Base-by-base conservation (phyloP, 768 basidiomycete species). In the Hygrophorus pudorinus region DNA sequence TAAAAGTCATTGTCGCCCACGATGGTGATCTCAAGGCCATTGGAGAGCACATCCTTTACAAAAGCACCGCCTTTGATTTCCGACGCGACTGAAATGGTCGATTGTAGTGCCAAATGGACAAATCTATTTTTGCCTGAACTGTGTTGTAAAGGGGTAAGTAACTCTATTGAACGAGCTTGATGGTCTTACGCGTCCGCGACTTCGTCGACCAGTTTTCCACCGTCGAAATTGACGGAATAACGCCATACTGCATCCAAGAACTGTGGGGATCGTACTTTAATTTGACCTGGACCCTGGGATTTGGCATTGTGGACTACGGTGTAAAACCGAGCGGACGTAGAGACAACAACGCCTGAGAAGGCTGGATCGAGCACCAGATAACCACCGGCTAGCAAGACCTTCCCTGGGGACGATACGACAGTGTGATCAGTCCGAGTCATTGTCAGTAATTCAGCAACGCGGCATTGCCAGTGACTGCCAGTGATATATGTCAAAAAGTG, bases 1-100 rank as follows among this genome's bases (percentile, higher is more conserved):
- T 99, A 98, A 55, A 98, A 99, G 60, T 98, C 96, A 55, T 99
- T 98, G 61, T 91, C 91, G 8, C 91, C 94, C 20, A 82, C 77
- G 52, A 97, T 85, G 31, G 75, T 76, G 50, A 97, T 79, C 51
- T 87, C 75, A 46, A 94, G 67, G 24, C 79, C 84, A 11, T 59
- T 54, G 2, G 65, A 57, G 4, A 89, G 61, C 3, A 60, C 51
- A 35, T 66, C 60, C 28, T 65, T 59, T 52, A 78, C 51, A 37
- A 62, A 51, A n/a, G 63, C 50, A 24, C 62, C 52, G 16, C 76
- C 75, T 41, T 67, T 71, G 38, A 72, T 63, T 55, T 90, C 85
- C 24, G 68, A 64, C 2, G 79, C 79, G 31, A 92, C 63, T n/a
- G 71, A 59, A 35, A 94, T 62, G 2, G 85, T 79, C 52, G 78